Evolutionary conservation across 768 basidiomycete genomes (phyloP), one percentile per base, ranked within the genome.

Genomic region (Russula olivacea): DNA sequence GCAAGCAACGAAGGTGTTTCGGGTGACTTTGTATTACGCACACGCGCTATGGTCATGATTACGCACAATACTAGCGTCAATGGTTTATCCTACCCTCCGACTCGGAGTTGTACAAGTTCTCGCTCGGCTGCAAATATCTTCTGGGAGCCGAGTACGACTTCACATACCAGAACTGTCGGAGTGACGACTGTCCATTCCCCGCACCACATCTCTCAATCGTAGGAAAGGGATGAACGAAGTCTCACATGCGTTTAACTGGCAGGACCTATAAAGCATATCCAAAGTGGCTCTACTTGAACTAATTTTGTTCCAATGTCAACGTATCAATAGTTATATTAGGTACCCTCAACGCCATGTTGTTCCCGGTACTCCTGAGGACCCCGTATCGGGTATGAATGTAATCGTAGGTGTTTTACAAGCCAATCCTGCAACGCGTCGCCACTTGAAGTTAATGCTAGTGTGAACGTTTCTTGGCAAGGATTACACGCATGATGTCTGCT

Each of bases 401-500:
- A 60, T 74, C 28, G 67, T 69, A 19, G 72, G 72, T 55, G 70
- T 36, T 69, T 6, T 74, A 17, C 55, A 63, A 6, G 72, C 71
- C 6, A 70, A 71, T 6, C 54, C 50, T 23, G 73, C 71, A 38
- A 38, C 30, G 14, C 71, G 70, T 15, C 63, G 64, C 55, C 32
- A 17, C 38, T 2, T 40, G 38, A 40, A 51, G 34, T 55, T 28
- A 45, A 58, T 63, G 53, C 70, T 70, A 8, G 41, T 67, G 32
- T 68, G 66, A 59, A 59, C 74, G 19, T 65, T 71, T 48, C 67
- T 74, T 36, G 70, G 72, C 11, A 51, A 66, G 40, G 71, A 72
- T 30, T 64, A 70, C 19, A 62, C 69, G 57, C 51, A 36, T n/a
- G 68, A 70, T 43, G 63, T 72, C 25, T n/a, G 32, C 53, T 30